Base-by-base conservation (phyloP, 495 filamentous ascomycete species). In the Glonium stellatum region DNA sequence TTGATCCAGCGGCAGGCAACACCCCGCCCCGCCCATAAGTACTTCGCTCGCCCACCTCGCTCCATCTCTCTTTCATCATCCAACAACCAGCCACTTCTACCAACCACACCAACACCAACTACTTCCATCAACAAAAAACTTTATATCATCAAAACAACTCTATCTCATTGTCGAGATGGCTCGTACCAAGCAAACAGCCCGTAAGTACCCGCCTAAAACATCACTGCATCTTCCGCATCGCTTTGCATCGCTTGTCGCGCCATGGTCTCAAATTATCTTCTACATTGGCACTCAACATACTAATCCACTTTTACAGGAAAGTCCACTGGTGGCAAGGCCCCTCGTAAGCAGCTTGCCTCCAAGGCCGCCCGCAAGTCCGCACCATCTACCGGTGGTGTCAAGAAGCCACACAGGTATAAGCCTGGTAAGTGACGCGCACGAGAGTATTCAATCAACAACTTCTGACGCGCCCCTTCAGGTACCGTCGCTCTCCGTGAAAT, bases 401-500 rank as follows among this genome's bases (percentile, higher is more conserved):
- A 99, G 95, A 99, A 99, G 93, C 93, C 93, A 77, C 95, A 97
- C 81, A 87, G 93, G 71, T 99, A 99, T 77, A 99, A 97, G 92
- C 93, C 93, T 75, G 92, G 92, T 92, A 82, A 70, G 79, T 75
- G 61, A 54, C 31, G 41, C 23, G 22, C 12, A 23, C 44, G n/a
- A 31, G 56, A 48, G 48, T 9, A 18, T 49, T 56, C 39, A 23
- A 25, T 15, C 23, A 54, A 54, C 42, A 42, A 51, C 52, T 19
- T 36, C 75, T 82, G 73, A 78, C 62, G 63, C 21, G 36, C 27
- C 25, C 59, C 67, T 27, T 3, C 48, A 84, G 84, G 85, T 82
- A 99, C 93, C 82, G 93, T 99, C 87, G 93, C 93, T 92, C 93
- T 99, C 71, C 93, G 93, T 92, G 93, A 99, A 83, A 99, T 99